Evolutionary conservation across 1,139 yeast genomes (phyloP), one percentile per base, ranked within the genome.

Genomic region (Pneumocystis jirovecii): DNA sequence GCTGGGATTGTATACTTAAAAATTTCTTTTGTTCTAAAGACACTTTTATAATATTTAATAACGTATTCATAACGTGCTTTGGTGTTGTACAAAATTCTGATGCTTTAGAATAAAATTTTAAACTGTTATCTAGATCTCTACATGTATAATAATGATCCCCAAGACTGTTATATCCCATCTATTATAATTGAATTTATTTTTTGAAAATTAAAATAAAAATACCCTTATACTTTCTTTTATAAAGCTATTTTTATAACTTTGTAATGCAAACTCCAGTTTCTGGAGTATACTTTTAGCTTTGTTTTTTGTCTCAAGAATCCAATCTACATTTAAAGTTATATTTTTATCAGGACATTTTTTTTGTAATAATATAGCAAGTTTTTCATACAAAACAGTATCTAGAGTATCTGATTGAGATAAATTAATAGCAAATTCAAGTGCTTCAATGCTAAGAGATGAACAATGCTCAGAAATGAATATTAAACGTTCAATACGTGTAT

Each of bases 61-160:
- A 59, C 4, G 15, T 39, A 19, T 37, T 37, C 25, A 59, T 59
- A 59, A 3, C 10, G 7, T 69, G 71, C 25, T 64, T 61, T 19
- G 70, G 67, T 19, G 70, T 66, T 15, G 70, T 67, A 59, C 71
- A 69, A 61, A 66, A 69, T n/a, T 69, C 70, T 35, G 66, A 60
- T 42, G 65, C 69, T 15, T 70, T 65, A 8, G 61, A 29, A 29
- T 65, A 66, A 44, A 61, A 66, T 63, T 66, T 65, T 35, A 65
- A 61, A n/a, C 70, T 70, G 17, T 60, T 59, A 8, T 65, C 29
- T 29, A 69, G 59, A 34, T 69, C 69, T 6, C 70, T 70, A 34
- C 65, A 65, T 4, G 60, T 39, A 31, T 64, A 63, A 50, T 66
- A 65, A 42, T 67, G 68, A 61, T 68, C 66, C 1, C 69, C 70